These are phyloP conservation scores for Gentiana dahurica DNA, from an alignment of 257 asterid genomes.

Conservation along the genomic window DNA sequence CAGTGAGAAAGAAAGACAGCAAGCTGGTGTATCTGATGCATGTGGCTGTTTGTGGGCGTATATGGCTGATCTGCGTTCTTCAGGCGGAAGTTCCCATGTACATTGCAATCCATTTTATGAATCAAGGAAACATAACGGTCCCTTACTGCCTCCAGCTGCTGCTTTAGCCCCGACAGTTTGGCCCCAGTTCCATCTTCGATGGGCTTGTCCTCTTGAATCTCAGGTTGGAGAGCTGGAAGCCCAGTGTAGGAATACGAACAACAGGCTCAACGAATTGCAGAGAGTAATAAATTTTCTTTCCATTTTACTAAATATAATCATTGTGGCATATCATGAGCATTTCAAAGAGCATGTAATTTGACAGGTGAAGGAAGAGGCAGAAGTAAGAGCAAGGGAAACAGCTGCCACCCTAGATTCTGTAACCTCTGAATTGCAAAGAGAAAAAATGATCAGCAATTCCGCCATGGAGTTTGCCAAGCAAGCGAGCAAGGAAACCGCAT, in stretches of 20 bases:
- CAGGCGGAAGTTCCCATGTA: constrained; percentile 60
- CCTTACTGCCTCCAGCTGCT: constrained; percentile 93
- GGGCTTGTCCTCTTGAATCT: constrained; percentile 90
- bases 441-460: constrained; percentile 55
- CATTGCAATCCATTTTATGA: constrained; percentile 84
- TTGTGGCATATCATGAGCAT: not conserved
- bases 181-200: constrained; percentile 99
- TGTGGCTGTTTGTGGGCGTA: constrained; percentile 90
- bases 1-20: constrained; percentile 94
- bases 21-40: constrained; percentile 69
- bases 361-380: constrained; percentile 82
- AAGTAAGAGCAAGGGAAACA: constrained; percentile 45
- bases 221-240: constrained; percentile 90
- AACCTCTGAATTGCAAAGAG: constrained; percentile 52
- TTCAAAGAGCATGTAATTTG: constrained; percentile 12
- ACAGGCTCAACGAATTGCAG: constrained; percentile 51
- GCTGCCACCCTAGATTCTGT: constrained; percentile 40
- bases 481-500: constrained; percentile 57
- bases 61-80: constrained; percentile 66
- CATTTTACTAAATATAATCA: not conserved
- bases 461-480: constrained; percentile 59
- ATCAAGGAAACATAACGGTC: constrained; percentile 53
- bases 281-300: constrained; percentile 33
- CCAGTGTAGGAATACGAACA: constrained; percentile 65
- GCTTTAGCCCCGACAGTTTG: constrained; percentile 96